A percentile compares a stretch with the other conserved stretches of the same genome.
phyloP scores from a whole-genome alignment of 371 early-diverging fungal species.

The Mucor circinelloides region DNA sequence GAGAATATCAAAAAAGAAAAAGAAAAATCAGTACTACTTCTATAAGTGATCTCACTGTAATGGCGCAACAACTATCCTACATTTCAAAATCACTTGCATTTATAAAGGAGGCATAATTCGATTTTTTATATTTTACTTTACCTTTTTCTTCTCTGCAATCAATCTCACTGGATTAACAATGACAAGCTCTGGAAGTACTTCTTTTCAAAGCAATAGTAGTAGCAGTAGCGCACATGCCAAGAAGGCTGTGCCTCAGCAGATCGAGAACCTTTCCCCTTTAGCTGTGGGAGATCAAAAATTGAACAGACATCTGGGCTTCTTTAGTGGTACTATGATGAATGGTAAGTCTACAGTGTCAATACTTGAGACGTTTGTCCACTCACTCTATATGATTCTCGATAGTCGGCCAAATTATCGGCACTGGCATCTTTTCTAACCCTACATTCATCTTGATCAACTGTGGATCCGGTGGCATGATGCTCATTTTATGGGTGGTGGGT shows the following conservation, averaged over 20 bases:
- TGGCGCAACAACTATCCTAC: not conserved
- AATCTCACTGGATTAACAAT: too few relatives aligned
- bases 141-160: not conserved
- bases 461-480: conserved; percentile 44
- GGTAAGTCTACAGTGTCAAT: conserved; percentile 1
- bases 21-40: not conserved
- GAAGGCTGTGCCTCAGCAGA: conserved; percentile 14
- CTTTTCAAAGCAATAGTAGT: not conserved
- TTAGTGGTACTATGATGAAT: conserved; percentile 33
- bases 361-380: not conserved
- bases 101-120: not conserved
- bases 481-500: conserved; percentile 33
- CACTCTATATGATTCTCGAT: not conserved
- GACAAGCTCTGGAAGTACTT: not conserved
- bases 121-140: not conserved
- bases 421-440: conserved; percentile 43
- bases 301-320: conserved; percentile 23
- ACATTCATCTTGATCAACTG: conserved; percentile 24
- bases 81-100: not conserved
- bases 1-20: not conserved
- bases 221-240: not conserved
- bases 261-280: conserved; percentile 19
- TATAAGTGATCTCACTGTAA: not conserved
- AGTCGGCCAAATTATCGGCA: conserved; percentile 36
- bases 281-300: conserved; percentile 33